These are phyloP conservation scores for Rostrohypoxylon terebratum DNA, from an alignment of 495 filamentous ascomycete genomes.

Conservation along the genomic window DNA sequence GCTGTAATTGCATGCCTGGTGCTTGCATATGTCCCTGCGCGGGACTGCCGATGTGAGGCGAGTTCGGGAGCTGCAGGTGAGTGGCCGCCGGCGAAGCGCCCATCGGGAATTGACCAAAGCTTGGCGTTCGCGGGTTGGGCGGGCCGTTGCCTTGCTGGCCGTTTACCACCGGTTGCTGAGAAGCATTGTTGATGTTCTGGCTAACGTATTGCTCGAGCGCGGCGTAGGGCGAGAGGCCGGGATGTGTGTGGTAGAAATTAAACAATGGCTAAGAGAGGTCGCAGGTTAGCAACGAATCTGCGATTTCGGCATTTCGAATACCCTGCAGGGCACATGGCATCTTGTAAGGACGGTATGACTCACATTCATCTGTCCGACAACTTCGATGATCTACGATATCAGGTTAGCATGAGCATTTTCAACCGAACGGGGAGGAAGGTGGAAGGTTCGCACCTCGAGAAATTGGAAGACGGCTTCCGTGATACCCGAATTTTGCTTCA, in stretches of 20 bases:
- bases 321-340: not conserved
- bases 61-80: constrained; percentile 69
- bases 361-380: constrained; percentile 76
- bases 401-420: constrained; percentile 6
- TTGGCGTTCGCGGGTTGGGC: constrained; percentile 58
- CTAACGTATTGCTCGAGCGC: constrained; percentile 72
- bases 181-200: constrained; percentile 50
- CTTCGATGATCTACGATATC: constrained; percentile 71
- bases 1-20: constrained; percentile 76
- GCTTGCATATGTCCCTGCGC: constrained; percentile 70
- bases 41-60: constrained; percentile 69
- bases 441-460: constrained; percentile 67
- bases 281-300: constrained; percentile 17
- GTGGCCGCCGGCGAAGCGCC: constrained; percentile 66
- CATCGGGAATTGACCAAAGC: constrained; percentile 63
- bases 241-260: constrained; percentile 68
- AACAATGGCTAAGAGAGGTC: constrained; percentile 62
- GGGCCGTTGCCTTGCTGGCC: constrained; percentile 54
- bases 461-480: constrained; percentile 71
- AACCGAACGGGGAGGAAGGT: not conserved
- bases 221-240: constrained; percentile 67
- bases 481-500: constrained; percentile 70
- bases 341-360: constrained; percentile 16
- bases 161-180: constrained; percentile 50
- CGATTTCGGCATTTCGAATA: not conserved